Evolutionary conservation across 1,284 basidiomycete species (phyloP).

Genomic region (Austroboletus olivaceoglutinosus): DNA sequence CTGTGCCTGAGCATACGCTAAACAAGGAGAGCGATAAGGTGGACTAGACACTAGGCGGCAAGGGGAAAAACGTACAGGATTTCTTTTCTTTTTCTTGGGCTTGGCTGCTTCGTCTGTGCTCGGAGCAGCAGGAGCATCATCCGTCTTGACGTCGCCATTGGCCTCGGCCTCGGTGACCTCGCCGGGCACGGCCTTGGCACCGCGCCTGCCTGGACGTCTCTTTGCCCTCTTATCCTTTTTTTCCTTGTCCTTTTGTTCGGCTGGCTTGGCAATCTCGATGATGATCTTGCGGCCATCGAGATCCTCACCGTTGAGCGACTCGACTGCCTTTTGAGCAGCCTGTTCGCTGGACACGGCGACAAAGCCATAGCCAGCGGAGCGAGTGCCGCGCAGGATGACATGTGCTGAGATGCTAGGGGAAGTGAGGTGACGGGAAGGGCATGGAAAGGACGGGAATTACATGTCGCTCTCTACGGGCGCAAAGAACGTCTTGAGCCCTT

Average conservation of each 20-base stretch:
- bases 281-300: constrained; percentile 85
- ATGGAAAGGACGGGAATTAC: constrained; percentile 47
- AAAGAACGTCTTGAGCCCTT: constrained; percentile 88
- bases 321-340: constrained; percentile 84
- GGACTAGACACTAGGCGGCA: constrained; percentile 2
- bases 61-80: constrained; percentile 46
- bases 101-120: constrained; percentile 58
- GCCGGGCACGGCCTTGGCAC: constrained; percentile 77
- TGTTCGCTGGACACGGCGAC: constrained; percentile 79
- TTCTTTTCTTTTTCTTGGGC: constrained; percentile 83
- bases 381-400: constrained; percentile 76
- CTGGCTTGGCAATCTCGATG: constrained; percentile 87
- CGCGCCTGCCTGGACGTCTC: constrained; percentile 76
- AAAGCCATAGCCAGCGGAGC: constrained; percentile 90
- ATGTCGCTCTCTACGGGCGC: constrained; percentile 77
- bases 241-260: constrained; percentile 81
- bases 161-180: constrained; percentile 85
- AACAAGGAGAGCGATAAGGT: constrained; percentile 14
- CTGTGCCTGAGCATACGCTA: constrained; percentile 60
- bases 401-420: constrained; percentile 63
- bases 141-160: constrained; percentile 63
- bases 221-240: constrained; percentile 69
- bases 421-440: constrained; percentile 18
- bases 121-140: constrained; percentile 44
- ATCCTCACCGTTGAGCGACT: constrained; percentile 81